Base-by-base conservation (phyloP, 2,329 filamentous ascomycete species). In the Anthostomella pinea region DNA sequence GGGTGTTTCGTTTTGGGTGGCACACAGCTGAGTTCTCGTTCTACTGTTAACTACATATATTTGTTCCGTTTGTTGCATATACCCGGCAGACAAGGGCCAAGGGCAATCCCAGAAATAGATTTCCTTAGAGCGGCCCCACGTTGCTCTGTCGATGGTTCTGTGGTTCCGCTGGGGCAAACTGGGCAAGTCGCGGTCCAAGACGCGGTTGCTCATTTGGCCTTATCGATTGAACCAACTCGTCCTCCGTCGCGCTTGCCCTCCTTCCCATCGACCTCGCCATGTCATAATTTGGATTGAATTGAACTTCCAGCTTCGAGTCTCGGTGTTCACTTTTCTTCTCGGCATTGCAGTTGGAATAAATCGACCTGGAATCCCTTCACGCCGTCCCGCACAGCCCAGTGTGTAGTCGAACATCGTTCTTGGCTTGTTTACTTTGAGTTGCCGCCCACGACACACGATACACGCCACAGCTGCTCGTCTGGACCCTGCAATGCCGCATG, bases 161-260 rank as follows among this genome's bases (percentile, higher is more conserved):
- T 47, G 38, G 39, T 17, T n/a, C 24, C 23, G 16, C 7, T 20
- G 32, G 17, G 42, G n/a, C n/a, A n/a, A n/a, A n/a, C n/a, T n/a
- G n/a, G 27, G 35, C 33, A 46, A 53, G 47, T 52, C 52, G 49
- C 52, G 53, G 43, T 55, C 39, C 40, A 43, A 45, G 52, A 57
- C 54, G 51, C 52, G 54, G 43, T 57, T 41, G 17, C 36, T 31
- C 45, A 19, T 29, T 9, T 3, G 17, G 24, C 29, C 32, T 47
- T 51, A 49, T 48, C 46, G 43, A 51, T 49, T 50, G 13, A 19
- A 30, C 24, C 3, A 38, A 10, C 27, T 9, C 8, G 16, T 22
- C 29, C 33, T 37, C 31, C 31, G 18, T 16, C 24, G 8, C 33
- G 34, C 29, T 27, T 33, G 35, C 13, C 30, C 30, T 42, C 30